A percentile compares a stretch with the other conserved stretches of the same genome.
Evolutionary conservation across 495 filamentous ascomycete species (phyloP).

Genomic region (Hypoxylon lenormandii): DNA sequence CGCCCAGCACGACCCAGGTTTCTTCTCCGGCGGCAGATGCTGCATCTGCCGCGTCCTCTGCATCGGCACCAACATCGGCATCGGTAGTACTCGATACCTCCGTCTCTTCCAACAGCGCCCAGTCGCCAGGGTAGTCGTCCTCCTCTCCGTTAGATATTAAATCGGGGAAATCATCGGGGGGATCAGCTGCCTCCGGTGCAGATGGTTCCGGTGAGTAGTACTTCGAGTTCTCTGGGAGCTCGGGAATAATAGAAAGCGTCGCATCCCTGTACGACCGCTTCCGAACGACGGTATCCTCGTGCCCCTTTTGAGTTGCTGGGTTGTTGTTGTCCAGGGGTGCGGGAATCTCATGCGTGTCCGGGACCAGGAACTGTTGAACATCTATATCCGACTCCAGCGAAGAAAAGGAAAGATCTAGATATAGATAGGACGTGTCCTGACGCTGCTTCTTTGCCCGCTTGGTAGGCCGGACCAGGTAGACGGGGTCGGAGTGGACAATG

Average conservation of each 20-base stretch:
- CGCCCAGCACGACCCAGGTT: constrained; percentile 58
- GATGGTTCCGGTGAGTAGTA: constrained; percentile 31
- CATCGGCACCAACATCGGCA: constrained; percentile 12
- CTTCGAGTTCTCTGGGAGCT: constrained; percentile 43
- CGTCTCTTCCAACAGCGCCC: constrained; percentile 26
- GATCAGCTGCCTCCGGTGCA: constrained; percentile 29
- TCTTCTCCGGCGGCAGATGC: constrained; percentile 32
- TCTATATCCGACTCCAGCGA: constrained; percentile 48
- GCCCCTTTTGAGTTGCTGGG: not conserved
- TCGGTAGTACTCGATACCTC: constrained; percentile 15
- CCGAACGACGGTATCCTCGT: not conserved
- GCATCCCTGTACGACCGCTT: constrained; percentile 21
- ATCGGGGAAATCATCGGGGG: constrained; percentile 45
- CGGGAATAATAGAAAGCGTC: constrained; percentile 42
- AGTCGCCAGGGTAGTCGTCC: constrained; percentile 10
- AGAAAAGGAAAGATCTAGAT: constrained; percentile 51
- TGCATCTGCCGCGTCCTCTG: constrained; percentile 37
- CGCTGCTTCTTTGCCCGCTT: constrained; percentile 48
- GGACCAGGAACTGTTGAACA: constrained; percentile 46
- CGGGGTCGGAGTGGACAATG: constrained; percentile 51
- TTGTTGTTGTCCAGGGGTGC: constrained; percentile 9
- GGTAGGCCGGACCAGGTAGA: constrained; percentile 48
- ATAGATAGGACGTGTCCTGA: constrained; percentile 29
- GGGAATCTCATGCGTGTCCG: constrained; percentile 25
- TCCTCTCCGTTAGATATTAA: constrained; percentile 38